Conservation (phyloP, 441 rosid species). For the Gossypium aridum region DNA sequence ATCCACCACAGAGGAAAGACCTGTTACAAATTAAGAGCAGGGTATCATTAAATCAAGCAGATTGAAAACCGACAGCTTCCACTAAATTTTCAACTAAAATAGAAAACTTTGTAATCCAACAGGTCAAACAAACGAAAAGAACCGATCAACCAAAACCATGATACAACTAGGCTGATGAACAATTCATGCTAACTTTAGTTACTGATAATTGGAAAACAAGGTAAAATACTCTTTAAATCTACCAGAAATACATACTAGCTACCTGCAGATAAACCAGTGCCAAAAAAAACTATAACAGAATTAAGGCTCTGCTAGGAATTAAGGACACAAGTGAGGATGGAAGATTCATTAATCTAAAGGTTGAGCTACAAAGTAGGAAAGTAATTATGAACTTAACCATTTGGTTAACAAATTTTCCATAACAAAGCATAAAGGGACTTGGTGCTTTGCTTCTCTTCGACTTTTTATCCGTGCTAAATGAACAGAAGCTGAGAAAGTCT, state of each 20-base stretch:
- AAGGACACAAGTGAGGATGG: too few relatives aligned
- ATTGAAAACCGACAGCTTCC: background rate
- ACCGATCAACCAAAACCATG: background rate
- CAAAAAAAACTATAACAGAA: background rate
- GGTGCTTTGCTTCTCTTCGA: too few relatives aligned
- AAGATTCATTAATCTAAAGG: too few relatives aligned
- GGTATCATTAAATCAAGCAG: background rate
- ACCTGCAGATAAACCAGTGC: background rate
- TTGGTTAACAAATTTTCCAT: too few relatives aligned
- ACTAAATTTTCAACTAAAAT: background rate
- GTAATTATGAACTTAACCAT: too few relatives aligned
- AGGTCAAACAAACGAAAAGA: background rate
- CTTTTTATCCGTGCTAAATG: too few relatives aligned
- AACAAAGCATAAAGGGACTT: too few relatives aligned
- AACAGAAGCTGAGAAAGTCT: too few relatives aligned
- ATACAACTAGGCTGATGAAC: background rate
- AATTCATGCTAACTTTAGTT: background rate
- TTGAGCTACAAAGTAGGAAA: too few relatives aligned
- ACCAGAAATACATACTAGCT: background rate
- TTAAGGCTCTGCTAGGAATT: background rate
- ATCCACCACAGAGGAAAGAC: slow-evolving; percentile 53
- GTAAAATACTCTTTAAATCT: background rate
- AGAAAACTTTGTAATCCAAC: background rate
- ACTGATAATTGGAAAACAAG: background rate
- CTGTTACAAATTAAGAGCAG: slow-evolving; percentile 15